These are phyloP conservation scores for Ambrosia artemisiifolia DNA, from an alignment of 129 eudicot species.

Conservation along the genomic window DNA sequence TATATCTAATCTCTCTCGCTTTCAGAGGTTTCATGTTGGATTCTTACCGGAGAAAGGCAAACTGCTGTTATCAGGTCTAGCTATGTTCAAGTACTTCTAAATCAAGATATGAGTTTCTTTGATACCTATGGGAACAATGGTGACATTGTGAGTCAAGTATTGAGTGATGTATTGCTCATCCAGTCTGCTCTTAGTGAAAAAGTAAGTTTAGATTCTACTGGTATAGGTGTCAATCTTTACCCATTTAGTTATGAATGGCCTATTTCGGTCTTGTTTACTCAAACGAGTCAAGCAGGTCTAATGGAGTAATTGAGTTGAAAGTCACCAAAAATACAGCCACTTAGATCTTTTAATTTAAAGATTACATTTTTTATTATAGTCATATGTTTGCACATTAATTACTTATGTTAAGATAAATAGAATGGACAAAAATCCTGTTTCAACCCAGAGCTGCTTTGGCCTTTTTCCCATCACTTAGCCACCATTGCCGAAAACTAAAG, in stretches of 20 bases:
- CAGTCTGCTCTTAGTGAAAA: conserved; percentile 99
- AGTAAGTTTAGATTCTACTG: conserved; percentile 41
- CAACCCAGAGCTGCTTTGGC: neutral
- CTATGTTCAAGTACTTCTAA: conserved; percentile 88
- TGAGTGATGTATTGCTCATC: conserved; percentile 91
- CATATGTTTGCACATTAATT: too few species aligned
- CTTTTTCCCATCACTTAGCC: neutral
- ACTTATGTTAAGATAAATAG: too few species aligned
- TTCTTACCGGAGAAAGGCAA: conserved; percentile 96
- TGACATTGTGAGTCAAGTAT: conserved; percentile 96
- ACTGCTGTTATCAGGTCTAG: conserved; percentile 97
- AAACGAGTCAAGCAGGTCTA: neutral
- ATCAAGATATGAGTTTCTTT: conserved; percentile 98
- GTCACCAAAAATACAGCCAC: neutral
- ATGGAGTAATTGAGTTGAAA: neutral
- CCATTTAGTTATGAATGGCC: neutral
- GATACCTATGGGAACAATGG: conserved; percentile 98
- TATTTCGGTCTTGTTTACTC: neutral
- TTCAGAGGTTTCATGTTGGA: conserved; percentile 98
- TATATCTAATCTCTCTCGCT: conserved; percentile 21
- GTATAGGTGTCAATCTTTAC: neutral
- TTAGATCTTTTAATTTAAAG: too few species aligned
- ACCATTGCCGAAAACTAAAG: neutral
- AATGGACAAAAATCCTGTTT: too few species aligned
- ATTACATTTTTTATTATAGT: too few species aligned